phyloP scores from a whole-genome alignment of 1,284 basidiomycete species.

The Heterobasidion annosum region DNA sequence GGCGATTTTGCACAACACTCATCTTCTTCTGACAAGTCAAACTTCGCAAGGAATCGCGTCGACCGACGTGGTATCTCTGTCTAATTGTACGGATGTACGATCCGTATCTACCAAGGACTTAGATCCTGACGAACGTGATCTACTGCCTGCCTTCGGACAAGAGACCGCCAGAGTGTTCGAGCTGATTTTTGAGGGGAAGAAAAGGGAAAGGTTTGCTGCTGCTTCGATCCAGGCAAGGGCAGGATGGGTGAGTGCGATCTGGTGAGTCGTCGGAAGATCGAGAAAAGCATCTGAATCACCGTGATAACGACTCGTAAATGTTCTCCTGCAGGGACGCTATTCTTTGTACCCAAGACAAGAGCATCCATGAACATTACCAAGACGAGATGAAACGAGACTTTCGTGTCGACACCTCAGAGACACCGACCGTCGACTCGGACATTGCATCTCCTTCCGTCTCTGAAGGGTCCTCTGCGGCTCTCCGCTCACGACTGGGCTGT shows the following conservation, averaged over 20 bases:
- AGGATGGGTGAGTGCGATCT: conserved; percentile 62
- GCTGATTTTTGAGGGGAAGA: conserved; percentile 42
- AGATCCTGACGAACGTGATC: conserved; percentile 28
- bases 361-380: conserved; percentile 9
- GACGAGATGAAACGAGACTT: conserved; percentile 4
- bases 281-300: not conserved
- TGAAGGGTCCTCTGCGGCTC: not conserved
- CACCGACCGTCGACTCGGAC: not conserved
- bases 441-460: not conserved
- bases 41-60: conserved; percentile 33
- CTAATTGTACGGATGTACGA: conserved; percentile 50
- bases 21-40: conserved; percentile 39
- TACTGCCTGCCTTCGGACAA: conserved; percentile 26
- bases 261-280: conserved; percentile 30
- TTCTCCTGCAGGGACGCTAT: conserved; percentile 48
- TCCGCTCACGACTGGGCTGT: not conserved
- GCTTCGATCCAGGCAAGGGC: conserved; percentile 53
- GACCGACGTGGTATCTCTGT: conserved; percentile 37
- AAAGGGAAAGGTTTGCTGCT: conserved; percentile 51
- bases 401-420: conserved; percentile 3
- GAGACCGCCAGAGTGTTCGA: conserved; percentile 47
- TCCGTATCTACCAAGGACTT: conserved; percentile 40
- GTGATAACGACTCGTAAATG: not conserved
- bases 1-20: conserved; percentile 35
- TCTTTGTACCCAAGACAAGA: conserved; percentile 29